phyloP scores from a whole-genome alignment of 2,329 filamentous ascomycete genomes.

The Dactylonectria estremocensis region DNA sequence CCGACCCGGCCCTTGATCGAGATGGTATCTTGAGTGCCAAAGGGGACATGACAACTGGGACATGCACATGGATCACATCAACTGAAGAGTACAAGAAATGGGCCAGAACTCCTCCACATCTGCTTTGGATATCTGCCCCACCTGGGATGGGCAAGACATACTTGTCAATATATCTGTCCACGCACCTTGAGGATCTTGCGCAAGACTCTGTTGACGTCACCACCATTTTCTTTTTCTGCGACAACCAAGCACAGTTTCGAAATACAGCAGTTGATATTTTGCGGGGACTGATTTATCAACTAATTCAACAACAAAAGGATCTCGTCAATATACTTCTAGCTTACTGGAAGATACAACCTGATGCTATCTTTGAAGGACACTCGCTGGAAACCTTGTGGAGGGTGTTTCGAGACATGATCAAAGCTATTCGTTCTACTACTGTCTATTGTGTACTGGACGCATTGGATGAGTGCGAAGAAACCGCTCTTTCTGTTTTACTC shows the following conservation, averaged over 20 bases:
- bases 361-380: background rate
- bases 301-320: background rate
- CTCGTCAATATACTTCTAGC: background rate
- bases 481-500: no score
- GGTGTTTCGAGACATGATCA: background rate
- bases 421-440: no score
- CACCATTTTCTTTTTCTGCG: background rate
- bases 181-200: slow-evolving; percentile 3
- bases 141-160: slow-evolving; percentile 33
- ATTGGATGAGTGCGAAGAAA: no score
- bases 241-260: background rate
- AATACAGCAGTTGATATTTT: background rate
- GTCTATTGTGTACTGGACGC: no score
- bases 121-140: slow-evolving; percentile 35
- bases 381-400: background rate
- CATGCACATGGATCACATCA: slow-evolving; percentile 32
- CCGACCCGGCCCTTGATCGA: slow-evolving; percentile 25
- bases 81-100: slow-evolving; percentile 21
- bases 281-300: background rate
- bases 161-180: slow-evolving; percentile 30
- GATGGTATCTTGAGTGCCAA: slow-evolving; percentile 24
- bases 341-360: background rate
- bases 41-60: slow-evolving; percentile 25
- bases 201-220: no score
- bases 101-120: background rate